phyloP scores from a whole-genome alignment of 352 stramenopile species.

The Phytophthora rubi region DNA sequence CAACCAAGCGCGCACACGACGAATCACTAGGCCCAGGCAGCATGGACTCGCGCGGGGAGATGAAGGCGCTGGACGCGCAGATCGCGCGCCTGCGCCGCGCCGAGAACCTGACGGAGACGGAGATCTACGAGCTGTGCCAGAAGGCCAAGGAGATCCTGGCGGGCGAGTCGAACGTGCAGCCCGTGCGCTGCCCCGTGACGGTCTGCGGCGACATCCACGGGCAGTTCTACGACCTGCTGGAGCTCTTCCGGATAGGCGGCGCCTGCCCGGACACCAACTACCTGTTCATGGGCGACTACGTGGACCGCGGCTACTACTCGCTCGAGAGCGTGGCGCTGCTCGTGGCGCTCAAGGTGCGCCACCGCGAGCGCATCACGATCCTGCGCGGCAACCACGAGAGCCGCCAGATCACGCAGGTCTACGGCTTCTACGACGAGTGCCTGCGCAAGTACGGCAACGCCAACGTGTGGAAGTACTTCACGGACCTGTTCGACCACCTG shows the following conservation, averaged over 20 bases:
- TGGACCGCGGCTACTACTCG: conserved; percentile 90
- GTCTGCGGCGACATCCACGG: conserved; percentile 97
- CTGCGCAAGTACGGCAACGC: conserved; percentile 96
- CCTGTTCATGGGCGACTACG: conserved; percentile 92
- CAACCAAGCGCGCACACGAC: neutral
- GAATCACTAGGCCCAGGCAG: conserved; percentile 2
- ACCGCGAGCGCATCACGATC: conserved; percentile 88
- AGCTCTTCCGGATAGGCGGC: conserved; percentile 92
- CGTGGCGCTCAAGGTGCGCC: conserved; percentile 85
- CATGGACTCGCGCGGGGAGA: conserved; percentile 72
- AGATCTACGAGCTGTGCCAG: conserved; percentile 91
- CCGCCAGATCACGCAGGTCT: conserved; percentile 99
- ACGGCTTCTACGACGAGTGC: conserved; percentile 99
- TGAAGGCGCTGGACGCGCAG: conserved; percentile 89
- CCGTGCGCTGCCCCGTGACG: conserved; percentile 85
- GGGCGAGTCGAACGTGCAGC: conserved; percentile 87
- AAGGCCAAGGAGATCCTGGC: conserved; percentile 91
- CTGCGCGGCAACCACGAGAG: conserved; percentile 98
- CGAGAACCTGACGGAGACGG: conserved; percentile 90
- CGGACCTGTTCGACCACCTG: conserved; percentile 89
- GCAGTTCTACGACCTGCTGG: conserved; percentile 97
- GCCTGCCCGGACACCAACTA: conserved; percentile 91
- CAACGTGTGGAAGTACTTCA: conserved; percentile 93
- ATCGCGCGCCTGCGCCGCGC: conserved; percentile 82
- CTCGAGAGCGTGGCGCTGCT: conserved; percentile 86